Base-by-base conservation (phyloP, 2,329 filamentous ascomycete genomes). In the Penicillium occitanis region DNA sequence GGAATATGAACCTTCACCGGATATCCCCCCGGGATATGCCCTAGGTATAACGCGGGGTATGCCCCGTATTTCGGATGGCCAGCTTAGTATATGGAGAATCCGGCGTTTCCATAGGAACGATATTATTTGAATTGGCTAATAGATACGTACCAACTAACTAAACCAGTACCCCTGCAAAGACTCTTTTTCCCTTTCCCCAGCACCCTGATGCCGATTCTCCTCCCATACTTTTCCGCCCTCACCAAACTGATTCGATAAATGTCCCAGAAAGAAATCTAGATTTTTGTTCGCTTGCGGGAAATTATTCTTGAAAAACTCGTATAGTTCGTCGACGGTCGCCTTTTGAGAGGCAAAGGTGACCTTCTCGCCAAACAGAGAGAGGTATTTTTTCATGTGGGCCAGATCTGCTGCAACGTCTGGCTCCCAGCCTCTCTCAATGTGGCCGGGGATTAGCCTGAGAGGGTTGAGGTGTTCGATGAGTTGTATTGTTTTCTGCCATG, bases 201-300 rank as follows among this genome's bases (percentile, higher is more conserved):
- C 68, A 57, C 69, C 46, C 42, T 76, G 74, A 66, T 74, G 74
- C 53, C 71, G 66, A 59, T 76, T 78, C 64, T 75, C 76, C 67
- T 75, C 74, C 73, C 74, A 75, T 0, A 72, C 66, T 42, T 71
- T 55, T 0, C 74, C 75, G 0, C 74, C 74, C 60, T 75, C 71
- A 0, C 74, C 75, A 57, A 74, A 77, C 37, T 75, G 73, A 61
- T 76, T 75, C 25, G 70, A 69, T 60, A 77, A 51, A 67, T 77
- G 73, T 5, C 73, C 74, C 19, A 77, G 30, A 66, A 77, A 77
- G 70, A 76, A 77, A 19, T 76, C 73, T n/a, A 75, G 61, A 17
- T 77, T 76, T 67, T 73, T 72, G 7, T 55, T 33, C 19, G 50
- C 28, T 19, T 35, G 14, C 28, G 25, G 50, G 17, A 55, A 55